Evolutionary conservation across 768 basidiomycete species (phyloP).

Genomic region (Baorangia bicolor): DNA sequence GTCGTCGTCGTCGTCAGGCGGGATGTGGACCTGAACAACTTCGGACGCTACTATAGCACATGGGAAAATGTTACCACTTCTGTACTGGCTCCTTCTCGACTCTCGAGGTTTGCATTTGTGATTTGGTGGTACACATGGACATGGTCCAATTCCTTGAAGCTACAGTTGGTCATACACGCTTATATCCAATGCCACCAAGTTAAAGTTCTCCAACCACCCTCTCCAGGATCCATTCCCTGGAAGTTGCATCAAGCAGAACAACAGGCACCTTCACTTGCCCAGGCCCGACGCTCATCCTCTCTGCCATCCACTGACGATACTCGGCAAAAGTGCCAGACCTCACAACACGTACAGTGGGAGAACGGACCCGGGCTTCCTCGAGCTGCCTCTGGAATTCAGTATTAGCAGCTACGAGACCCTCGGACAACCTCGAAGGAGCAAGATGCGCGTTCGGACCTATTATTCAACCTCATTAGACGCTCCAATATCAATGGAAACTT

Average conservation of each 20-base stretch:
- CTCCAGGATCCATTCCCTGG: background rate
- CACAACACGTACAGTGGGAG: background rate
- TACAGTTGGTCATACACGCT: background rate
- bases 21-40: slow-evolving; percentile 2
- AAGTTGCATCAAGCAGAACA: background rate
- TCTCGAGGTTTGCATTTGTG: too few relatives aligned
- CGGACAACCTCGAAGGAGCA: too few relatives aligned
- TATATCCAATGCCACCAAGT: background rate
- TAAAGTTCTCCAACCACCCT: background rate
- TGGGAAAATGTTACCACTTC: slow-evolving; percentile 11
- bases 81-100: too few relatives aligned
- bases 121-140: too few relatives aligned
- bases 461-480: too few relatives aligned
- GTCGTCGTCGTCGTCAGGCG: slow-evolving; percentile 11
- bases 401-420: too few relatives aligned
- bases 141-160: background rate
- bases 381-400: too few relatives aligned
- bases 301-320: background rate
- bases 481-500: too few relatives aligned
- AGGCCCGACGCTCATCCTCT: background rate
- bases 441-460: too few relatives aligned
- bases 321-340: background rate
- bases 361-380: too few relatives aligned
- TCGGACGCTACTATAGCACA: background rate
- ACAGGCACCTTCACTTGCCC: background rate